Evolutionary conservation across 805 yeast species (phyloP).

Genomic region (Pichia deserticola): DNA sequence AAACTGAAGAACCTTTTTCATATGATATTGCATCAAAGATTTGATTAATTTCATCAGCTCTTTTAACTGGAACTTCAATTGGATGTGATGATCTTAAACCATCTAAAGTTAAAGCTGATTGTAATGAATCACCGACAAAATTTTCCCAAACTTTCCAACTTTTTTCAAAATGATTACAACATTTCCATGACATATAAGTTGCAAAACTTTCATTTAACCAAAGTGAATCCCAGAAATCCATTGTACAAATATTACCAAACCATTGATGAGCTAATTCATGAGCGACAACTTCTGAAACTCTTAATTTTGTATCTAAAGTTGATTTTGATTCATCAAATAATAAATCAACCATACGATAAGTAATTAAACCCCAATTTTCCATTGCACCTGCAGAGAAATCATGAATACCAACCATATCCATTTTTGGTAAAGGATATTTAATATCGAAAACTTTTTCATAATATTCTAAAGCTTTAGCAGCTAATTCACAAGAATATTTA

Average conservation of each 20-base stretch:
- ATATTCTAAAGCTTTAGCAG: conserved; percentile 47
- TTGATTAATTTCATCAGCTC: conserved; percentile 76
- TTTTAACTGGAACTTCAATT: conserved; percentile 75
- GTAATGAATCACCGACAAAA: conserved; percentile 49
- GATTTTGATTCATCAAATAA: conserved; percentile 42
- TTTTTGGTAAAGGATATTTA: conserved; percentile 71
- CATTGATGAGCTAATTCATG: conserved; percentile 93
- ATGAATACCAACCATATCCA: conserved; percentile 76
- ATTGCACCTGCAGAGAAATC: conserved; percentile 80
- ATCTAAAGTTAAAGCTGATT: conserved; percentile 47
- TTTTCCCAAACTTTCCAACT: conserved; percentile 73
- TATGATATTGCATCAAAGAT: conserved; percentile 80
- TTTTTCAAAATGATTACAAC: conserved; percentile 64
- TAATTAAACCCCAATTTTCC: conserved; percentile 88
- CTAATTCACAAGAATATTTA: conserved; percentile 39
- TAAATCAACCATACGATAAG: conserved; percentile 53
- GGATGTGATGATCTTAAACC: conserved; percentile 69
- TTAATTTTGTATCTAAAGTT: conserved; percentile 49
- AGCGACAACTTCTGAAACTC: conserved; percentile 75
- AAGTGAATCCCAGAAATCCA: conserved; percentile 91
- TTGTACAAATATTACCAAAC: conserved; percentile 86
- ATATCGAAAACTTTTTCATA: conserved; percentile 43
- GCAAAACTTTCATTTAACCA: conserved; percentile 92
- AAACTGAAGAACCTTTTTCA: conserved; percentile 71
- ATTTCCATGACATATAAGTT: conserved; percentile 74